Base-by-base conservation (phyloP, 2,329 filamentous ascomycete species). In the Furcasterigmium sp. region DNA sequence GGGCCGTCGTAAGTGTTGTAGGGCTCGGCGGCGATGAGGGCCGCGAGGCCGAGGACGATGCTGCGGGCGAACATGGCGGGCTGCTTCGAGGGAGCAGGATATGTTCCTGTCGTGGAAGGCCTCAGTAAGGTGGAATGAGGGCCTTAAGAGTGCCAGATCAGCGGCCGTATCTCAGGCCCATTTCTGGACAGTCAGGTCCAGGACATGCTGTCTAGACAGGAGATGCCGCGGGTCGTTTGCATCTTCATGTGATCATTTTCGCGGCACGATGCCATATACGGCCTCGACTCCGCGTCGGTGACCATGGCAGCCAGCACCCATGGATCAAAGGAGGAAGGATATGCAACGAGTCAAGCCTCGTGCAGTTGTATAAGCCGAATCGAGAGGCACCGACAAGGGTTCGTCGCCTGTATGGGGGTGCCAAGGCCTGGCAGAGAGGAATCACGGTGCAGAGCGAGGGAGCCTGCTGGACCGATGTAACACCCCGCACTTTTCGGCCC, bases 1-100 rank as follows among this genome's bases (percentile, higher is more conserved):
- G 61, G 59, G 9, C 72, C 72, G 46, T 75, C 72, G 43, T 74
- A 76, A 21, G 72, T 75, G 54, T 74, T 70, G 56, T 67, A 76
- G 51, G 54, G 61, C 13, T 48, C 49, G 15, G 58, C 58, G 13
- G 41, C 23, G 40, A 55, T 51, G 25, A 30, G n/a, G 25, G 32
- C 34, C 6, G 25, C 37, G 11, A 45, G 28, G n/a, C n/a, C 37
- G 20, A 69, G 52, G 47, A 40, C 17, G n/a, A 29, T 29, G 19
- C 17, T 30, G 7, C 29, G 38, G 17, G 42, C 17, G 39, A 47
- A 39, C 37, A 37, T 40, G 7, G 34, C 14, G 43, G 42, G 17
- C 17, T n/a, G 18, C 42, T 45, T 19, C 19, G 17, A 8, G 26
- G 13, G 14, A 20, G 28, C 32, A 26, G 23, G 11, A 26, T 26